These are phyloP conservation scores for Globisporangium uncinulatum DNA, from an alignment of 352 stramenopile genomes.

Conservation along the genomic window DNA sequence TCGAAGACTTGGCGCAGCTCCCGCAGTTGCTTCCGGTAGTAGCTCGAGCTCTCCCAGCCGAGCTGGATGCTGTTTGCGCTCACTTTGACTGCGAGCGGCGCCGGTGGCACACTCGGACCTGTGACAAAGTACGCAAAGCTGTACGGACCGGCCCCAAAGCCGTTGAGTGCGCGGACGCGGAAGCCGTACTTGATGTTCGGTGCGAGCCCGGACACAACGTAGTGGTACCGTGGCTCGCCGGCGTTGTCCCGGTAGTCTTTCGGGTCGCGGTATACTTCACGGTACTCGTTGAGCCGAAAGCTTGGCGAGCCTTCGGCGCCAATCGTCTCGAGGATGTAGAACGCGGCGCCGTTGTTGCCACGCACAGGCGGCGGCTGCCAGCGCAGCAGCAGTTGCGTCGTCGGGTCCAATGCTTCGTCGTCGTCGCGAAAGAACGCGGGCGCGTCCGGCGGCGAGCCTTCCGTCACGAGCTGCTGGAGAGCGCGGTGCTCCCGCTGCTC, in stretches of 20 bases:
- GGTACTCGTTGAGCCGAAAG: conserved; percentile 66
- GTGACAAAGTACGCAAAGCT: conserved; percentile 86
- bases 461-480: conserved; percentile 59
- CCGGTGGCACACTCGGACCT: conserved; percentile 52
- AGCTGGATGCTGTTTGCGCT: conserved; percentile 70
- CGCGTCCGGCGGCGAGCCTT: conserved; percentile 50
- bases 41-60: conserved; percentile 66
- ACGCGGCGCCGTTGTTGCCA: conserved; percentile 67
- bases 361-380: conserved; percentile 61
- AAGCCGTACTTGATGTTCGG: conserved; percentile 90
- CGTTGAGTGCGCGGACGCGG: conserved; percentile 86
- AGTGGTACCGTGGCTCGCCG: conserved; percentile 71
- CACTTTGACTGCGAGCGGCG: conserved; percentile 59
- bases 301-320: conserved; percentile 61
- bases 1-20: conserved; percentile 83
- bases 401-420: conserved; percentile 48
- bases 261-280: conserved; percentile 86
- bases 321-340: conserved; percentile 79
- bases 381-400: conserved; percentile 56
- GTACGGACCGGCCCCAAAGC: conserved; percentile 85
- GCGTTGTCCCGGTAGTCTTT: conserved; percentile 78
- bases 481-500: conserved; percentile 64
- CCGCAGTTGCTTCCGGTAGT: conserved; percentile 54
- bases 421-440: conserved; percentile 54
- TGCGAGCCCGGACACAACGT: conserved; percentile 50